These are phyloP conservation scores for Trichoderma virens DNA, from an alignment of 495 filamentous ascomycete species.

Conservation along the genomic window DNA sequence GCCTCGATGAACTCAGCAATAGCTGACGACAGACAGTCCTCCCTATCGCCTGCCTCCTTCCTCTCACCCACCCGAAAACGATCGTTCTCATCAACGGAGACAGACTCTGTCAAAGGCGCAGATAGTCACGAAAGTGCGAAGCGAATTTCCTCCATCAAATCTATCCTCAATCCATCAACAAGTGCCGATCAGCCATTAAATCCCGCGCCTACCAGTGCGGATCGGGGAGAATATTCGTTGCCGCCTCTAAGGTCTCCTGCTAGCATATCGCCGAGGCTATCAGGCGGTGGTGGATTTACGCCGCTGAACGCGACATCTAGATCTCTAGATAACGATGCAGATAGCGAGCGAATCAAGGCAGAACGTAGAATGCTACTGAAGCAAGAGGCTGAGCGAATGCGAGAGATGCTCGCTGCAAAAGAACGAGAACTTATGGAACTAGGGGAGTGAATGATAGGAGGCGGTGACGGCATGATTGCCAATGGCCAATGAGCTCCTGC, in stretches of 20 bases:
- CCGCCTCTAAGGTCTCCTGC: conserved; percentile 29
- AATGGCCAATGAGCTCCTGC: background rate
- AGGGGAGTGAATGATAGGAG: conserved; percentile 19
- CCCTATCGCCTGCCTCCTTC: conserved; percentile 43
- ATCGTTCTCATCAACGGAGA: conserved; percentile 52
- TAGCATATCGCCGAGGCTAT: conserved; percentile 7
- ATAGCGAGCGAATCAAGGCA: conserved; percentile 47
- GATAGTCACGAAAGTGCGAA: conserved; percentile 35
- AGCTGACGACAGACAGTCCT: conserved; percentile 37
- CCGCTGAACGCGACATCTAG: conserved; percentile 11
- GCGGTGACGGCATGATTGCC: background rate
- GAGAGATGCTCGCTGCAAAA: conserved; percentile 63
- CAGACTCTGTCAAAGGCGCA: conserved; percentile 26
- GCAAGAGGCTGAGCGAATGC: conserved; percentile 69
- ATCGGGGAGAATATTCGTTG: conserved; percentile 20
- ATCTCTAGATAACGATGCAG: conserved; percentile 35
- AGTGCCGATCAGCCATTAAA: conserved; percentile 8
- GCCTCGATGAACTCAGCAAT: conserved; percentile 29
- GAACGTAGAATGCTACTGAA: conserved; percentile 60
- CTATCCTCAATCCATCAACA: conserved; percentile 62
- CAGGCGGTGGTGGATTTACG: background rate
- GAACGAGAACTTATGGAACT: conserved; percentile 72
- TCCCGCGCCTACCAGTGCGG: conserved; percentile 10
- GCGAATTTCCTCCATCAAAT: conserved; percentile 70
- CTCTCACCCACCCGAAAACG: conserved; percentile 55